Evolutionary conservation across 2,329 filamentous ascomycete species (phyloP).

Genomic region (Aspergillus hortae): DNA sequence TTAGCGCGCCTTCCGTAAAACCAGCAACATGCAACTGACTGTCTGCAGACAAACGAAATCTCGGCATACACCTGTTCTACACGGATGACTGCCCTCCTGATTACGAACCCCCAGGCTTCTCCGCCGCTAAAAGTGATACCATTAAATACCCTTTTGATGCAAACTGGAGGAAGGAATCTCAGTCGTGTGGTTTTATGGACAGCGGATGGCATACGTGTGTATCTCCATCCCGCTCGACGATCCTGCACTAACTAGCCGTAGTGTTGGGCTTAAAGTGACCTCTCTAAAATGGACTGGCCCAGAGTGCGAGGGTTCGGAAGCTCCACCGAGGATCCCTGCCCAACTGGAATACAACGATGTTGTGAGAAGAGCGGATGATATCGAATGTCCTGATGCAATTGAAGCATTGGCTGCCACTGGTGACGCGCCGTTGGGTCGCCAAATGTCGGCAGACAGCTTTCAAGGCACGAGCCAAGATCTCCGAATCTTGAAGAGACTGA

Average conservation of each 20-base stretch:
- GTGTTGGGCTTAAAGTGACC: conserved; percentile 33
- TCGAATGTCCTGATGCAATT: conserved; percentile 20
- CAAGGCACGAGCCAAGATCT: background rate
- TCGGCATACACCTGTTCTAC: conserved; percentile 46
- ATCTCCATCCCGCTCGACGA: background rate
- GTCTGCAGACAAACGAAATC: conserved; percentile 32
- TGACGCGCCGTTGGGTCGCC: background rate
- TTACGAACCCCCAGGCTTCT: conserved; percentile 44
- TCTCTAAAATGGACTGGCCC: conserved; percentile 30
- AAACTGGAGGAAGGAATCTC: conserved; percentile 36
- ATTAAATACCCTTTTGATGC: conserved; percentile 36
- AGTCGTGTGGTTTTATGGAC: conserved; percentile 30
- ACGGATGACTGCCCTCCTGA: conserved; percentile 35
- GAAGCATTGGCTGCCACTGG: background rate
- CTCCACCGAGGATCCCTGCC: conserved; percentile 22
- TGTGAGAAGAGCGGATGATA: conserved; percentile 21
- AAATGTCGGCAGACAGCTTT: background rate
- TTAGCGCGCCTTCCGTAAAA: conserved; percentile 19
- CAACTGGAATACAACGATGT: conserved; percentile 29
- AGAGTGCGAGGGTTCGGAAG: conserved; percentile 21
- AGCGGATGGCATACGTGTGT: conserved; percentile 40
- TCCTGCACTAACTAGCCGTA: conserved; percentile 16
- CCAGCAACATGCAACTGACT: background rate
- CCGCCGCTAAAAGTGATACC: conserved; percentile 20
- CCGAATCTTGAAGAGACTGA: conserved; percentile 12